These are phyloP conservation scores for Suhomyces sp. DNA, from an alignment of 805 yeast species.

Conservation along the genomic window DNA sequence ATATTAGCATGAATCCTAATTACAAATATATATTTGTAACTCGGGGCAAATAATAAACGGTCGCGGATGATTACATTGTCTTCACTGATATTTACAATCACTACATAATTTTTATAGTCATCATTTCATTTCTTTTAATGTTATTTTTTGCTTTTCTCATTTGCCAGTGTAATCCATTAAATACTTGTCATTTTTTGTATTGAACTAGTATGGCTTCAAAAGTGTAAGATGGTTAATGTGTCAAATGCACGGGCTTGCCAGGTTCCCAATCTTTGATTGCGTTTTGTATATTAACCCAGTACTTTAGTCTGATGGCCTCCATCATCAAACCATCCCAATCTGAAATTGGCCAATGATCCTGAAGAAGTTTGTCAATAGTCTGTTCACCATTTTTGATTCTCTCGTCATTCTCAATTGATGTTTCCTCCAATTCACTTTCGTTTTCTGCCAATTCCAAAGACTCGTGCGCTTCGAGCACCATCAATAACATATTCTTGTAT, in stretches of 20 bases:
- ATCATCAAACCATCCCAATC: constrained; percentile 60
- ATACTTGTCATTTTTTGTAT: background rate
- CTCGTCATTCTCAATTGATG: constrained; percentile 54
- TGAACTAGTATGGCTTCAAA: background rate
- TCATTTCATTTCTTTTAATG: constrained; percentile 2
- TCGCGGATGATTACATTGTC: background rate
- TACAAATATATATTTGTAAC: background rate
- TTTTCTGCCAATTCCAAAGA: constrained; percentile 62
- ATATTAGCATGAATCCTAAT: background rate
- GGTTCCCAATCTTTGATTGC: constrained; percentile 79
- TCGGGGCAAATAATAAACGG: background rate
- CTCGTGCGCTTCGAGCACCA: constrained; percentile 83
- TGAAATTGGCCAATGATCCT: constrained; percentile 19
- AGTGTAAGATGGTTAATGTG: constrained; percentile 39
- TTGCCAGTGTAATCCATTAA: background rate
- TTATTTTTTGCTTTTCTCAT: background rate
- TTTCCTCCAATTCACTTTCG: constrained; percentile 53
- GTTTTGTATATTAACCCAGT: constrained; percentile 75
- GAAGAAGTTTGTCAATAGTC: constrained; percentile 47
- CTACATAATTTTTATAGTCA: background rate
- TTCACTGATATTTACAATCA: background rate
- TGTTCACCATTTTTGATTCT: constrained; percentile 50
- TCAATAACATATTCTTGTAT: constrained; percentile 62
- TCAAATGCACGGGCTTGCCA: constrained; percentile 60
- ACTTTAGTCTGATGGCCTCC: constrained; percentile 70